Percentiles rank a stretch among this genome's conserved stretches.
phyloP scores from a whole-genome alignment of 306 rosid species.

The Myrica gale region DNA sequence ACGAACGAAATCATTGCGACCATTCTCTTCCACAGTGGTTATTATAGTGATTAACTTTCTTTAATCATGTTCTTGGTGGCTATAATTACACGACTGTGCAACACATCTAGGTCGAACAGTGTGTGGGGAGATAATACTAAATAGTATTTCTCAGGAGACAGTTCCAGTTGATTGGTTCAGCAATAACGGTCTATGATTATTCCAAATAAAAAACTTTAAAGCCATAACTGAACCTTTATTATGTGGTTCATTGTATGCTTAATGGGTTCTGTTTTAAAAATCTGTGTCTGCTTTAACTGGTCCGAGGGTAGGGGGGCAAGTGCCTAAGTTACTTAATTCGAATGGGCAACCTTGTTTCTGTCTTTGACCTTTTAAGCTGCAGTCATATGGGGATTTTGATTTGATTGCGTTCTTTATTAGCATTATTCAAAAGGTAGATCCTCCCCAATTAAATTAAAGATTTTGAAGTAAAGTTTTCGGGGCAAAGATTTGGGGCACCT shows the following conservation, averaged over 20 bases:
- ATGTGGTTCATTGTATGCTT: slow-evolving; percentile 14
- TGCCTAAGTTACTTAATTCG: slow-evolving; percentile 26
- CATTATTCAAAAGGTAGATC: not conserved
- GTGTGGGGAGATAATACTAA: not conserved
- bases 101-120: not conserved
- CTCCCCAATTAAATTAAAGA: not conserved
- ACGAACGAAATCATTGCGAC: slow-evolving; percentile 32
- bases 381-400: not conserved
- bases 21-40: slow-evolving; percentile 23
- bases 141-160: not conserved
- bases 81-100: not conserved
- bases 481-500: not conserved
- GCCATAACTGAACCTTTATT: not conserved
- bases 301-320: not conserved
- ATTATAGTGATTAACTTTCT: not conserved
- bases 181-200: slow-evolving; percentile 5
- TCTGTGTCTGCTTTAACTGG: slow-evolving; percentile 16
- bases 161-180: slow-evolving; percentile 1
- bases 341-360: slow-evolving; percentile 3
- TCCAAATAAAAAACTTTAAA: too few species aligned
- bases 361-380: slow-evolving; percentile 21
- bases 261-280: slow-evolving; percentile 16
- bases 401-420: slow-evolving; percentile 10
- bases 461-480: not conserved
- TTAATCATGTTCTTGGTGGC: not conserved